phyloP scores from a whole-genome alignment of 176 grass and related monocot species.

The Typha latifolia region DNA sequence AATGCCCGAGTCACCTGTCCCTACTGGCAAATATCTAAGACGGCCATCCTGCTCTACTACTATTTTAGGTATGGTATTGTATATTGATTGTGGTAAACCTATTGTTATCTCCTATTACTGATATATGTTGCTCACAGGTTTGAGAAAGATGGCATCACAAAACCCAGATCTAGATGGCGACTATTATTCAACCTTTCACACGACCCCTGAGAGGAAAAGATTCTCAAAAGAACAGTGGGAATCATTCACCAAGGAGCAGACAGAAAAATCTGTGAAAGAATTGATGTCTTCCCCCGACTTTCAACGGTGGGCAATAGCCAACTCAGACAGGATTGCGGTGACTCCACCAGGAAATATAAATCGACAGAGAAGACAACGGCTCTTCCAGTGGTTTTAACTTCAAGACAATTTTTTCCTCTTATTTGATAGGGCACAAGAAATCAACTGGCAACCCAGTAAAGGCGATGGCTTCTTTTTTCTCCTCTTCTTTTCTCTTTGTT shows the following conservation, averaged over 20 bases:
- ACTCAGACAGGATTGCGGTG: conserved; percentile 57
- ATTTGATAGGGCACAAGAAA: background rate
- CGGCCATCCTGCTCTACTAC: conserved; percentile 28
- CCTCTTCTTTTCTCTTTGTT: no score
- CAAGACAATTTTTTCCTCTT: background rate
- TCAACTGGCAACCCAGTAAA: no score
- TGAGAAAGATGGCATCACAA: conserved; percentile 11
- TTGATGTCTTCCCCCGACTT: conserved; percentile 66
- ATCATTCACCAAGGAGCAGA: conserved; percentile 61
- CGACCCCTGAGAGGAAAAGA: conserved; percentile 46
- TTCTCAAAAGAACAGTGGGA: conserved; percentile 71
- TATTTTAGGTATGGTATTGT: conserved; percentile 26
- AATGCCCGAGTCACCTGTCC: conserved; percentile 28
- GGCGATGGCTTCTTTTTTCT: no score
- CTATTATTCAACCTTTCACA: conserved; percentile 73
- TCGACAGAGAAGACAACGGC: conserved; percentile 23
- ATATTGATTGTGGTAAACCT: background rate
- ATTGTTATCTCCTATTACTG: background rate
- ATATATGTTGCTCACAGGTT: conserved; percentile 29
- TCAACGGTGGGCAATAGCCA: conserved; percentile 63
- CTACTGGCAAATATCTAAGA: conserved; percentile 25
- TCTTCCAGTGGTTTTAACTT: conserved; percentile 49
- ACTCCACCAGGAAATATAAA: conserved; percentile 32
- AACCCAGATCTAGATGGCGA: conserved; percentile 20
- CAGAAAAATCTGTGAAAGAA: conserved; percentile 49